These are phyloP conservation scores for Fomitopsis pinicola DNA, from an alignment of 1,284 basidiomycete species.

Conservation along the genomic window DNA sequence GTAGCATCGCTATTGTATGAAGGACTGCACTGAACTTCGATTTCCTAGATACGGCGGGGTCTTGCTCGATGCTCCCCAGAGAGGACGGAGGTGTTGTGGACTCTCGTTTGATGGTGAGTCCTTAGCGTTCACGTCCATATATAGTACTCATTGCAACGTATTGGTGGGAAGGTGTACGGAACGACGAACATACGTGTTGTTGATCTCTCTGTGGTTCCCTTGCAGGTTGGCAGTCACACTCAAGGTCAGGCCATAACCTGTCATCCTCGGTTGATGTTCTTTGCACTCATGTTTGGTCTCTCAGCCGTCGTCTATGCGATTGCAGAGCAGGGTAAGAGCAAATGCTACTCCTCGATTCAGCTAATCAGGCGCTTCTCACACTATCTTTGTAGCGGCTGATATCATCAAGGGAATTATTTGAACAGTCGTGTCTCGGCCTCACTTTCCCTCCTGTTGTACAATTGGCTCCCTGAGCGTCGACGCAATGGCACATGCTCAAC, in stretches of 20 bases:
- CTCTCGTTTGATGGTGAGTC: slow-evolving; percentile 31
- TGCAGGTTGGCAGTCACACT: slow-evolving; percentile 4
- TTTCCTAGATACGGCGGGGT: slow-evolving; percentile 13
- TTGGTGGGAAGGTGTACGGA: slow-evolving; percentile 1
- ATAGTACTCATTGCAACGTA: background rate
- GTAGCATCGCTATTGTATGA: background rate
- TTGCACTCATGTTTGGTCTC: background rate
- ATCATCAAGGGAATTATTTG: slow-evolving; percentile 3
- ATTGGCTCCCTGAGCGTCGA: no score
- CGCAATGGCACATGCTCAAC: no score
- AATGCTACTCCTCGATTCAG: background rate
- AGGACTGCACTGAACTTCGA: background rate
- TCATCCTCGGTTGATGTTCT: background rate
- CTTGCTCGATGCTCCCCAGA: slow-evolving; percentile 44
- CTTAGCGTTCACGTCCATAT: no score
- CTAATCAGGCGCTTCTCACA: background rate
- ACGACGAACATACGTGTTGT: slow-evolving; percentile 7
- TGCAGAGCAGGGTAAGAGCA: slow-evolving; percentile 5
- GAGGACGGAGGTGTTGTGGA: slow-evolving; percentile 49
- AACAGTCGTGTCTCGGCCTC: no score
- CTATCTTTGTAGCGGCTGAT: slow-evolving; percentile 1
- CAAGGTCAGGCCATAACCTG: background rate
- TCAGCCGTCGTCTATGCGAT: slow-evolving; percentile 4
- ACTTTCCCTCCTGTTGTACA: no score
- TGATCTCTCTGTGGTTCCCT: slow-evolving; percentile 3